A percentile compares a stretch with the other conserved stretches of the same genome.
These are phyloP conservation scores for Colletotrichum sp. DNA, from an alignment of 2,329 filamentous ascomycete species.

Conservation along the genomic window DNA sequence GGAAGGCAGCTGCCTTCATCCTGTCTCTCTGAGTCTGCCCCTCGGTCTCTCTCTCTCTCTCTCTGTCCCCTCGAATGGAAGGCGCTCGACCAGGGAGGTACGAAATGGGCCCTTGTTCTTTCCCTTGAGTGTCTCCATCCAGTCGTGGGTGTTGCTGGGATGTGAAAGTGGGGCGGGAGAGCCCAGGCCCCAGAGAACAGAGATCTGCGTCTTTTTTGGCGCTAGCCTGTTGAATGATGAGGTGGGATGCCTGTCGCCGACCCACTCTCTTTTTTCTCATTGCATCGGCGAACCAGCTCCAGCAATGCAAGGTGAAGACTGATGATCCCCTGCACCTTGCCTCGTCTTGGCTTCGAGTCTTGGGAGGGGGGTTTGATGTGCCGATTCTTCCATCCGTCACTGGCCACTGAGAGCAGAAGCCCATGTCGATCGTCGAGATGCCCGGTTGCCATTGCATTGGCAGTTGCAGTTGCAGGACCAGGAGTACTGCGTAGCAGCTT, in stretches of 20 bases:
- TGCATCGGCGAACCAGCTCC: not conserved
- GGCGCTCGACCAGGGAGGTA: not conserved
- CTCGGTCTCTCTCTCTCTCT: not conserved
- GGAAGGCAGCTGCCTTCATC: not conserved
- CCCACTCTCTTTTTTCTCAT: not conserved
- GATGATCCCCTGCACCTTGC: constrained; percentile 15
- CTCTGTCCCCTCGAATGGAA: not conserved
- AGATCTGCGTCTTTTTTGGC: constrained; percentile 22
- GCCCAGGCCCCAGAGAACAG: constrained; percentile 19
- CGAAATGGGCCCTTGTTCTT: not conserved
- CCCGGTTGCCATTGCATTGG: constrained; percentile 10
- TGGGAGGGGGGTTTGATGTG: constrained; percentile 18
- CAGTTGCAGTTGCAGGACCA: constrained; percentile 15
- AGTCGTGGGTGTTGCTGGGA: not conserved
- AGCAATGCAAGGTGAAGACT: constrained; percentile 11
- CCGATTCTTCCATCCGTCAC: constrained; percentile 19
- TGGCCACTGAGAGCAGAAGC: not conserved
- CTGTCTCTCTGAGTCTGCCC: not conserved
- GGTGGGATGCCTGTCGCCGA: not conserved
- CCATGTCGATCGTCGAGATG: constrained; percentile 18
- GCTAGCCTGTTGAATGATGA: constrained; percentile 17
- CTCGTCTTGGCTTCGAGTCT: constrained; percentile 12
- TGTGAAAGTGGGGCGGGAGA: not conserved
- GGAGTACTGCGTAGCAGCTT: not conserved
- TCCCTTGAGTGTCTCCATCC: not conserved